Percentiles rank a stretch among this genome's conserved stretches.
phyloP scores from a whole-genome alignment of 805 yeast species.

The Candida cerambycidarum region DNA sequence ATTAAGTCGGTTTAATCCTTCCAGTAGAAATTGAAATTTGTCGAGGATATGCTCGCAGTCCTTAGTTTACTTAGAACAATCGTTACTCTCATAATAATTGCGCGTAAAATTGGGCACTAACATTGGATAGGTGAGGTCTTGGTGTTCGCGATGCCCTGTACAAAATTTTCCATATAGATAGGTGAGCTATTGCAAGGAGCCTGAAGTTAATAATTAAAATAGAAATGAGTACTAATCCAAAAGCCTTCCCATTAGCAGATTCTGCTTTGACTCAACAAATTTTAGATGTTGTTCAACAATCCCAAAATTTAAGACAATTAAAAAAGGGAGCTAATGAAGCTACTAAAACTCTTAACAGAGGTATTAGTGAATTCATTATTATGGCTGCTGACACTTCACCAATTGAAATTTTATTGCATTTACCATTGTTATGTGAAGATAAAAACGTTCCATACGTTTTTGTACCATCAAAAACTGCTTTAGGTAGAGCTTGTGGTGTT shows the following conservation, averaged over 20 bases:
- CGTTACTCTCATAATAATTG: not conserved
- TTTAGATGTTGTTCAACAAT: constrained; percentile 96
- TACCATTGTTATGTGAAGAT: constrained; percentile 98
- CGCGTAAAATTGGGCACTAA: constrained; percentile 10
- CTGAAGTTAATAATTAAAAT: constrained; percentile 20
- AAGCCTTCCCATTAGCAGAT: constrained; percentile 99
- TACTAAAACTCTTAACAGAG: constrained; percentile 98
- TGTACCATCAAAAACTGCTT: constrained; percentile 96
- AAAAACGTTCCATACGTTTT: constrained; percentile 99
- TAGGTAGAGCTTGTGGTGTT: constrained; percentile 99
- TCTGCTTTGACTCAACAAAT: constrained; percentile 94
- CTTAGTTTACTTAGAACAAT: not conserved
- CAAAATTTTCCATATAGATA: constrained; percentile 18
- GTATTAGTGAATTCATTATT: constrained; percentile 97
- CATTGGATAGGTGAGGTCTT: not conserved
- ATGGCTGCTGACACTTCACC: constrained; percentile 99
- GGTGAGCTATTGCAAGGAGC: constrained; percentile 55
- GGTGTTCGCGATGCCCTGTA: not conserved
- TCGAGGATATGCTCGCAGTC: constrained; percentile 9
- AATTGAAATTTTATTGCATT: constrained; percentile 94
- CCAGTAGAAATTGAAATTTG: constrained; percentile 6
- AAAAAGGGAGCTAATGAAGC: constrained; percentile 99
- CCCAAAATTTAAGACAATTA: constrained; percentile 95
- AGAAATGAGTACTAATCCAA: constrained; percentile 84
- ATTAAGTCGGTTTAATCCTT: constrained; percentile 8